Evolutionary conservation across 108 stramenopile genomes (phyloP), one percentile per base, ranked within the genome.

Genomic region (Pinguiococcus pyrenoidosus): DNA sequence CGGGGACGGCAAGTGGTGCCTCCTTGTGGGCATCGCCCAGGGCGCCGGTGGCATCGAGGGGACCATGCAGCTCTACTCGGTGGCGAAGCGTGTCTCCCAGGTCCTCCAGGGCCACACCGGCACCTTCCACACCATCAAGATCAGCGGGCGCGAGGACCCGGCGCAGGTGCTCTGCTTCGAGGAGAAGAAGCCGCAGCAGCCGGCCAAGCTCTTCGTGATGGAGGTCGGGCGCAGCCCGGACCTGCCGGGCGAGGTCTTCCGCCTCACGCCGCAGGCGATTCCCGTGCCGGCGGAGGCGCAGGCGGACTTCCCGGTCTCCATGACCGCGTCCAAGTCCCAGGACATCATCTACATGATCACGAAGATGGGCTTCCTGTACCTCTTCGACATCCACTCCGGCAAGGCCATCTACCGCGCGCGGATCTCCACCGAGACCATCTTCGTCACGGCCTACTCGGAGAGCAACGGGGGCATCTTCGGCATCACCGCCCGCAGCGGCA

Each of bases 181-280:
- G 62, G 89, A 95, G 71, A 93, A 94, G 71, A 95, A 93, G 67
- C 54, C 80, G 1, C 80, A 78, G 9, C 47, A 60, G 29, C 80
- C 84, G 35, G 69, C 74, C 7, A 64, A 58, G 56, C 51, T 99
- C 37, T 91, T 77, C 63, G 79, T 94, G 38, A 91, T 95, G 79
- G 98, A 99, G 69, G 87, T 96, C n/a, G 98, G 95, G 27, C 78
- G 93, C 8, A 92, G 91, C 61, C 87, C 87, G 18, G 71, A 69
- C 42, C 65, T 84, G 12, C 80, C 82, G 32, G 98, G 98, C 8
- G 71, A 81, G 26, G 84, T 92, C 9, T 86, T 91, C 59, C 72
- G 83, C 10, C 49, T 91, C 29, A 69, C 73, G 10, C 93, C 95
- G 0, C 78, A 79, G 37, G 35, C 43, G 21, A 92, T 99, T 49